Evolutionary conservation across 495 filamentous ascomycete genomes (phyloP), one percentile per base, ranked within the genome.

Genomic region (Amniculicola lignicola): DNA sequence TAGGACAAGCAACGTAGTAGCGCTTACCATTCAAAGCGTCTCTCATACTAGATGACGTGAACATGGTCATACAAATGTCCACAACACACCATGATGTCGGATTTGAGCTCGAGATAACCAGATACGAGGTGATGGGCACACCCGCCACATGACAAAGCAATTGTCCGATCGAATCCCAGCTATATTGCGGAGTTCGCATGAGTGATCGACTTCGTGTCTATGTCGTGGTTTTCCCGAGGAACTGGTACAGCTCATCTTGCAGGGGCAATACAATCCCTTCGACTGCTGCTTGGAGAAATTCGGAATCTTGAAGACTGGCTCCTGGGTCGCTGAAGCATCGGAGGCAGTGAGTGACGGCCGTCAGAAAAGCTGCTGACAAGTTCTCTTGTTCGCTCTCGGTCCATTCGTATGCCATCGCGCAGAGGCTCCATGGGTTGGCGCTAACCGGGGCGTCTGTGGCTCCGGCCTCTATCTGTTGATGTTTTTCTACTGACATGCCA

Each of bases 351-450:
- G 19, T 57, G 22, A 65, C 53, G 19, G 62, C 62, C 2, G 21
- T 49, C 27, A 45, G 28, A 23, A 65, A 65, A 3, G 62, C 62
- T 7, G 62, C 62, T 19, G 62, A 65, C 4, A 65, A 19, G 31
- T 65, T 55, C 40, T 65, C 62, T 24, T 43, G 51, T 35, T 65
- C 62, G 14, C 21, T 51, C 16, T 65, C 62, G 10, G 58, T 40
- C 62, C 62, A 65, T 37, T 65, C 52, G 25, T 65, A 58, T 19
- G 62, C 62, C 46, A 65, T 53, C 3, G 62, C 57, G 23, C 43
- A 59, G 6, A 60, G 41, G 3, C 25, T 52, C 61, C 61, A 64
- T n/a, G 61, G 61, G 35, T 59, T 60, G 10, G 56, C 10, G 16
- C n/a, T 27, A n/a, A 54, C 42, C 10, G 21, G 14, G 14, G 21